phyloP scores from a whole-genome alignment of 2,329 filamentous ascomycete species.

The Aspergillus tamarii region DNA sequence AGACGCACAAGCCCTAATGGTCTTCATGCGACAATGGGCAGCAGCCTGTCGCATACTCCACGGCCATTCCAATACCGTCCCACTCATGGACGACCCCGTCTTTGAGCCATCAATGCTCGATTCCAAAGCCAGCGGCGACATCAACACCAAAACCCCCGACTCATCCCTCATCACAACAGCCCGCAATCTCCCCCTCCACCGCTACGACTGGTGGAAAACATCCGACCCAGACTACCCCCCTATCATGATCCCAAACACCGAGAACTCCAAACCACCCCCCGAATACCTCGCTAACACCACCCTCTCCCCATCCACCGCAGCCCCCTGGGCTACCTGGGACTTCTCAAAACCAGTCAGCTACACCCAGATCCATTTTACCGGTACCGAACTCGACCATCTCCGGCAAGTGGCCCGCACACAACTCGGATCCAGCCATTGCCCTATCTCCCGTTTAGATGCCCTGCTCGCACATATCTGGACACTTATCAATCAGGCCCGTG shows the following conservation, averaged over 20 bases:
- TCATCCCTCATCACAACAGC: neutral
- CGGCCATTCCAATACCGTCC: neutral
- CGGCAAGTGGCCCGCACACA: fast-evolving
- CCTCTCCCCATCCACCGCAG: neutral
- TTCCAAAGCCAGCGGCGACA: neutral
- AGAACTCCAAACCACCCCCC: neutral
- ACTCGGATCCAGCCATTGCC: neutral
- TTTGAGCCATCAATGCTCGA: neutral
- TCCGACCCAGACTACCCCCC: neutral
- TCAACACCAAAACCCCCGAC: neutral
- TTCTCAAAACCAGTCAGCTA: neutral
- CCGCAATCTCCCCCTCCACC: neutral
- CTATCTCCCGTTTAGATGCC: neutral
- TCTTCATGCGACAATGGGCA: neutral
- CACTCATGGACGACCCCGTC: neutral
- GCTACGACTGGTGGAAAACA: neutral
- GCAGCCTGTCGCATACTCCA: neutral
- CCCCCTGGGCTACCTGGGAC: neutral
- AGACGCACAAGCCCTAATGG: neutral
- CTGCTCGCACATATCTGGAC: neutral
- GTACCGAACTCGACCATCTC: neutral
- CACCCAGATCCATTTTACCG: neutral
- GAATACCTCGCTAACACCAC: neutral
- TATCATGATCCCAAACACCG: neutral
- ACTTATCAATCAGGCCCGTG: neutral